Conservation (phyloP, 192 early-diverging fungal species). For the Podila epigama region DNA sequence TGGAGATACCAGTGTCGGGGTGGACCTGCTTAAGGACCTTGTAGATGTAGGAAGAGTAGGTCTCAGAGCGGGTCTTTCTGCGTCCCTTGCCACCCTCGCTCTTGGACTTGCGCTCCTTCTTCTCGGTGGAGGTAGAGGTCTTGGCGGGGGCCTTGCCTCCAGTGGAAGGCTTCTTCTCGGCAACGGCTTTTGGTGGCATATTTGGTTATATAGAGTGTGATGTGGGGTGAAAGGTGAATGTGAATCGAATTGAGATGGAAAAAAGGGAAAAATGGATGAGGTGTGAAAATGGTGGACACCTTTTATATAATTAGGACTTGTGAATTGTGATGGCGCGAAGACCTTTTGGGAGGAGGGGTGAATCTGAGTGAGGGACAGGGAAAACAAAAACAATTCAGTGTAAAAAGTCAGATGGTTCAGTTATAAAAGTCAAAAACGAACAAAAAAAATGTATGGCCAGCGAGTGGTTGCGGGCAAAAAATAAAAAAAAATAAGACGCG, state of each 20-base stretch:
- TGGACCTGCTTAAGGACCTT: conserved; percentile 98
- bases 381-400: background rate
- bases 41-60: conserved; percentile 96
- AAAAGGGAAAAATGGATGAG: conserved; percentile 7
- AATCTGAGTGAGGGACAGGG: no score
- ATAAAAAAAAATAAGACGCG: no score
- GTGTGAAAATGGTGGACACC: background rate
- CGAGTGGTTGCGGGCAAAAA: no score
- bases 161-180: conserved; percentile 72
- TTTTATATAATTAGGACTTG: background rate
- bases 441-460: background rate
- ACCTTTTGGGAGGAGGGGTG: no score
- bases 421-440: background rate
- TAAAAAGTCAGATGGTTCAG: background rate
- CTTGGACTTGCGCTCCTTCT: conserved; percentile 54
- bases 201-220: conserved; percentile 18
- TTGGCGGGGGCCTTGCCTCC: conserved; percentile 60
- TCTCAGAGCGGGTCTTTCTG: conserved; percentile 79
- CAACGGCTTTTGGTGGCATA: conserved; percentile 59
- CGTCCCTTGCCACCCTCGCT: conserved; percentile 63
- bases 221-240: background rate
- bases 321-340: no score
- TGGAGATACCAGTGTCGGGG: conserved; percentile 96
- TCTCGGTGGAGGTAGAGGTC: conserved; percentile 17
- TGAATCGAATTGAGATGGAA: conserved; percentile 2